Base-by-base conservation (phyloP, 2,329 filamentous ascomycete species). In the Tolypocladium pustulatum region DNA sequence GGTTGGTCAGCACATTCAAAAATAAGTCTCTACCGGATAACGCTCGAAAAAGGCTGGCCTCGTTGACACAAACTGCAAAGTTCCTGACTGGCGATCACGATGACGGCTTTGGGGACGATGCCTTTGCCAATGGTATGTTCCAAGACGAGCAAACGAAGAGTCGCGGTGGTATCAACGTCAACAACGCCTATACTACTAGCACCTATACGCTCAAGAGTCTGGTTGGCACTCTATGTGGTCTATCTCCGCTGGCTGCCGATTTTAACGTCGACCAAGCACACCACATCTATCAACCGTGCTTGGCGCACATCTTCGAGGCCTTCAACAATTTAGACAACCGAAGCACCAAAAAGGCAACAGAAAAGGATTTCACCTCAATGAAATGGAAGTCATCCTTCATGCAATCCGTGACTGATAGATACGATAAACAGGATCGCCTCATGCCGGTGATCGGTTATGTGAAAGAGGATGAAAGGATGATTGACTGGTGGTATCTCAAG, bases 131-230 rank as follows among this genome's bases (percentile, higher is more conserved):
- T 61, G 25, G 9, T 3, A 27, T 30, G 13, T 17, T 30, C 20
- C 15, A 20, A 51, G 64, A 68, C 0, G 8, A 9, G 13, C 41
- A 12, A 13, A 25, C 22, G 8, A 8, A 30, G 30, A 25, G 43
- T 51, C 46, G 46, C 27, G 76, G 76, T 20, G 76, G 76, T 8
- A 65, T 78, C 56, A 75, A 69, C 30, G 68, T 64, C 34, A 75
- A 72, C 22, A 73, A 72, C 40, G 74, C 70, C 10, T 71, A 72
- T 53, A 77, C 76, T 0, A 68, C 74, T 0, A 69, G 69, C 9
- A 77, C 75, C 0, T 77, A 76, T 43, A 78, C 76, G 0, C 65
- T 76, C 37, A 78, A 78, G 63, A 76, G 74, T 57, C 55, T 77
- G 34, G 67, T 70, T 0, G 75, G 70, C 6, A 73, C 73, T 2